Percentiles rank a stretch among this genome's conserved stretches.
Conservation (phyloP, 768 basidiomycete species). For the Hypholoma sublateritium region DNA sequence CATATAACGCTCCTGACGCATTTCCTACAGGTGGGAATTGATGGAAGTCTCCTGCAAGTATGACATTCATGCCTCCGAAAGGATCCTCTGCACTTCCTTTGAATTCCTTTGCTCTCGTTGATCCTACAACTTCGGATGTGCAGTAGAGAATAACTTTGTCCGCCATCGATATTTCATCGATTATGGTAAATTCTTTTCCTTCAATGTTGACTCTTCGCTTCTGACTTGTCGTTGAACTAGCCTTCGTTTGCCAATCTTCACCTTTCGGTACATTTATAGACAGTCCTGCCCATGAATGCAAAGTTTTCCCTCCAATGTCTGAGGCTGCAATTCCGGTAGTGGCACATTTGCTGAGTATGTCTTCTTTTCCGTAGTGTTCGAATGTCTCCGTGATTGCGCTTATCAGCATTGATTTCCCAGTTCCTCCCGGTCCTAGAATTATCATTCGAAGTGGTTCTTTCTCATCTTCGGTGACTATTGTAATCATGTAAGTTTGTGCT, state of each 20-base stretch:
- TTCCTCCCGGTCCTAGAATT: slow-evolving; percentile 40
- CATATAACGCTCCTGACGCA: slow-evolving; percentile 23
- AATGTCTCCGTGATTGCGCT: slow-evolving; percentile 37
- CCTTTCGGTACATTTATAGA: not conserved
- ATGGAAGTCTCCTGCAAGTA: slow-evolving; percentile 42
- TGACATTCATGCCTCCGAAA: slow-evolving; percentile 40
- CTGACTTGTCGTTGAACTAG: not conserved
- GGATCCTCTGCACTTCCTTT: slow-evolving; percentile 7
- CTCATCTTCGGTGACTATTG: not conserved
- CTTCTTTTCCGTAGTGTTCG: not conserved
- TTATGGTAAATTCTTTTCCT: slow-evolving; percentile 25
- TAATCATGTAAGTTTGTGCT: not conserved
- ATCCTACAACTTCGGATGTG: slow-evolving; percentile 19
- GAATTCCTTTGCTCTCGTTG: slow-evolving; percentile 3
- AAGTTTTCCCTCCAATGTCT: slow-evolving; percentile 34
- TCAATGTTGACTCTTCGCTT: slow-evolving; percentile 17
- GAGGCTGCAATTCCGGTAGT: slow-evolving; percentile 41
- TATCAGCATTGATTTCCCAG: slow-evolving; percentile 43
- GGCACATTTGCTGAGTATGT: slow-evolving; percentile 32
- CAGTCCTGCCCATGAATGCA: slow-evolving; percentile 31
- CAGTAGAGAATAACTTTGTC: slow-evolving; percentile 20
- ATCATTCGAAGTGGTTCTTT: slow-evolving; percentile 32
- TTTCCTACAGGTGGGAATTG: slow-evolving; percentile 43
- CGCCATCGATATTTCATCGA: slow-evolving; percentile 45
- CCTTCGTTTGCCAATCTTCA: slow-evolving; percentile 1